Percentiles rank a stretch among this genome's conserved stretches.
phyloP scores from a whole-genome alignment of 352 stramenopile species.

The Pythium utonaiense region DNA sequence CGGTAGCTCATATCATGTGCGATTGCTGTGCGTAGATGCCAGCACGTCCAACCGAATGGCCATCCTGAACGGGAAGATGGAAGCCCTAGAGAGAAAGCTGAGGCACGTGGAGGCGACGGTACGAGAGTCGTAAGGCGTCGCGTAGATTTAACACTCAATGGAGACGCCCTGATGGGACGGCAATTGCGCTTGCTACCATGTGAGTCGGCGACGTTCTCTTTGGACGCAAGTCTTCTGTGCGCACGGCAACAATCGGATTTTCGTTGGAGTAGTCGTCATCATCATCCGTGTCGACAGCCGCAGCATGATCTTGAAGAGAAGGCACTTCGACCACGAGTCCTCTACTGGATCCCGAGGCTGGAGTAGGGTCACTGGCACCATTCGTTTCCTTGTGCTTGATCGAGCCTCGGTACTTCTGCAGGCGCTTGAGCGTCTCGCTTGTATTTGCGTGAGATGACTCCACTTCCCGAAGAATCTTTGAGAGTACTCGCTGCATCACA shows the following conservation, averaged over 20 bases:
- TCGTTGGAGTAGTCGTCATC: slow-evolving; percentile 9
- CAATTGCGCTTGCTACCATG: not conserved
- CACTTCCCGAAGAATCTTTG: slow-evolving; percentile 51
- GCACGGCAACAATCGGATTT: not conserved
- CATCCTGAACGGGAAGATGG: slow-evolving; percentile 43
- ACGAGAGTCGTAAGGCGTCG: not conserved
- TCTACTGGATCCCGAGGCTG: not conserved
- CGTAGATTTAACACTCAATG: not conserved
- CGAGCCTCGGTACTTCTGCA: slow-evolving; percentile 47
- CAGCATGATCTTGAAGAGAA: not conserved
- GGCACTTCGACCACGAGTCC: slow-evolving; percentile 5
- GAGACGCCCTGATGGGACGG: not conserved
- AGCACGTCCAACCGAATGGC: slow-evolving; percentile 37
- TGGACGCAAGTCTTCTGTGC: slow-evolving; percentile 10
- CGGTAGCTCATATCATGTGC: no score
- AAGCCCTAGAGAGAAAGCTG: slow-evolving; percentile 37
- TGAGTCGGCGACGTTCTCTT: not conserved
- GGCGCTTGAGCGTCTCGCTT: slow-evolving; percentile 46
- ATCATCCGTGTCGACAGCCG: not conserved
- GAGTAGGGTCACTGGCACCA: not conserved
- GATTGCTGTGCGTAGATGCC: slow-evolving; percentile 29
- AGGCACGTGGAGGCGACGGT: slow-evolving; percentile 23
- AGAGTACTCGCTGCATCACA: slow-evolving; percentile 59
- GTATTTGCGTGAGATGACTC: slow-evolving; percentile 12
- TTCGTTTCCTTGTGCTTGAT: not conserved